Base-by-base conservation (phyloP, 129 eudicot genomes). In the Silybum marianum region DNA sequence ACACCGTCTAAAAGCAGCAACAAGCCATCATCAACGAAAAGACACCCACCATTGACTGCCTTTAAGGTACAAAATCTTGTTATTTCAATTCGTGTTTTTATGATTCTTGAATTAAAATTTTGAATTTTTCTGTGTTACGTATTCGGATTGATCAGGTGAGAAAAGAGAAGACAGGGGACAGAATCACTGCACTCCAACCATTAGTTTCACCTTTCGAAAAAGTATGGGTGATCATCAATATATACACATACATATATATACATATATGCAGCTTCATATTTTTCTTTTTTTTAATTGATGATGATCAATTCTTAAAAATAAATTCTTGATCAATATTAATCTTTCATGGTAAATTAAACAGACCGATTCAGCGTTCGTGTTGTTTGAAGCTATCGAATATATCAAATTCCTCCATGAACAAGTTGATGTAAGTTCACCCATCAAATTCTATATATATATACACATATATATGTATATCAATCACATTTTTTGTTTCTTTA, bases 141-240 rank as follows among this genome's bases (percentile, higher is more conserved):
- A 54, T 69, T 74, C 77, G 44, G 83, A 63, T 38, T 78, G 75
- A 83, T 83, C 86, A 96, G 99, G 99, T 90, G 89, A 91, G 93
- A 88, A 96, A 96, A 93, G 99, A 96, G 89, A 96, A 96, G 91
- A 93, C 93, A 98, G 99, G 99, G 87, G 99, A 96, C 99, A 91
- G 95, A 96, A 91, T 96, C 88, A 96, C 98, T 83, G 98, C 99
- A 73, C 98, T 96, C 80, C 99, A 96, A 90, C 99, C 93, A 93
- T 88, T 96, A 88, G 98, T 96, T 84, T 96, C 99, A 63, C 99
- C 99, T 96, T 96, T 96, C 79, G 99, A 98, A 90, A 96, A 96
- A 97, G 99, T 93, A 91, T 78, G 86, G 69, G 70, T 71, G 69
- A 83, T 77, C 71, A 75, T 54, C 63, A 54, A 54, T 54, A 66